These are phyloP conservation scores for Ceraceosorus guamensis DNA, from an alignment of 1,284 basidiomycete species.

Conservation along the genomic window DNA sequence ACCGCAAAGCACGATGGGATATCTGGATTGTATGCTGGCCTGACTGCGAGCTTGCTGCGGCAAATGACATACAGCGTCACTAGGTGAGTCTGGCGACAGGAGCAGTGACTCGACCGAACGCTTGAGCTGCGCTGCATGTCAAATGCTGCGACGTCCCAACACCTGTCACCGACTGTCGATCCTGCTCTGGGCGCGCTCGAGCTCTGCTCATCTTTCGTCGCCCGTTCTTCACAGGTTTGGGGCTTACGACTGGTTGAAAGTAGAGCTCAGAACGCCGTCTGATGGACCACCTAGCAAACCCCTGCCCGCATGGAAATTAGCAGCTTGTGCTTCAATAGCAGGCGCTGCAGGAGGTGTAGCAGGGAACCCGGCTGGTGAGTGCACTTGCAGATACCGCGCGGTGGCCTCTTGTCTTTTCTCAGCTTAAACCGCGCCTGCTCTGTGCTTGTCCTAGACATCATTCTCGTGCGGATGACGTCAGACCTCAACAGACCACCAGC, in stretches of 20 bases:
- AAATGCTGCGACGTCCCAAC: too few relatives aligned
- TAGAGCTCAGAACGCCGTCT: conserved; percentile 8
- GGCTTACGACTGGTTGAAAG: conserved; percentile 42
- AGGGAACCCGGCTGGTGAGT: conserved; percentile 31
- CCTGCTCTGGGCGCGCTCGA: too few relatives aligned
- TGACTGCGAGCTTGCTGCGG: conserved; percentile 35
- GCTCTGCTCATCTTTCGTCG: too few relatives aligned
- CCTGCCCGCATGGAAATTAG: conserved; percentile 28
- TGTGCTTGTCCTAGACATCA: conserved; percentile 51
- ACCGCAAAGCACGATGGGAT: conserved; percentile 31
- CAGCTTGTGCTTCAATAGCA: conserved; percentile 29
- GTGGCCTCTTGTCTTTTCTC: too few relatives aligned
- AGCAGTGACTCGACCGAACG: not conserved
- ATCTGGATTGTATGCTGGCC: conserved; percentile 39
- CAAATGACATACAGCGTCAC: conserved; percentile 47
- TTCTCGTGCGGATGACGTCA: conserved; percentile 51
- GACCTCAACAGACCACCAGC: conserved; percentile 40
- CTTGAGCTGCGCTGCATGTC: not conserved
- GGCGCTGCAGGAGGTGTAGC: conserved; percentile 42
- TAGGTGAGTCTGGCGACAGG: conserved; percentile 11
- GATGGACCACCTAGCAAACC: conserved; percentile 11
- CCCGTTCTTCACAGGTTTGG: conserved; percentile 23
- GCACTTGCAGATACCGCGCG: not conserved
- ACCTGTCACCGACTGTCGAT: too few relatives aligned
- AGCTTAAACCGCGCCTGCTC: not conserved